Evolutionary conservation across 768 basidiomycete species (phyloP), one percentile per base, ranked within the genome.

Genomic region (Psilocybe subaeruginosa): DNA sequence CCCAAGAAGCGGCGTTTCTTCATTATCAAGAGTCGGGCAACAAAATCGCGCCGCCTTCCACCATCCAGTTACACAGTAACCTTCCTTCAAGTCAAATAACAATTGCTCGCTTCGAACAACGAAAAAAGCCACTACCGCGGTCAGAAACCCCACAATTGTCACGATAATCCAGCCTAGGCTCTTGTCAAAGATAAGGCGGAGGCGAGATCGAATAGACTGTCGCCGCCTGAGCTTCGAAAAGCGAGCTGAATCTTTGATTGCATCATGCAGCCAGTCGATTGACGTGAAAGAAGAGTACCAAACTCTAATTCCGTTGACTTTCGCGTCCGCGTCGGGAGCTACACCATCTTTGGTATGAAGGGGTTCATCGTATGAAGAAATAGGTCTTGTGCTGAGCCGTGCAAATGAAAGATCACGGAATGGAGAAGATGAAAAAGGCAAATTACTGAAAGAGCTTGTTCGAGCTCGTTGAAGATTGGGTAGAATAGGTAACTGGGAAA

Each of bases 201-300:
- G 63, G 39, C 81, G 84, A 1, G 92, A 88, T 17, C 91, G 85
- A 35, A 88, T 16, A 1, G 95, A 92, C 66, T 85, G 88, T 59
- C 87, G 84, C 52, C 78, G 82, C 56, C 80, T 83, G 16, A 97
- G 80, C 53, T 85, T 82, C 35, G 89, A 84, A 64, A 91, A 89
- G 30, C 95, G 90, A 7, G 85, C 84, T 0, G 94, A 93, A 70
- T 97, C 94, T 74, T 97, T 96, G 78, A 98, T 93, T 43, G 93
- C 85, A 77, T 98, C 97, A 68, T 98, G 97, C 56, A 98, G 79
- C 97, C 96, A 98, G 74, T 98, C 95, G 59, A 97, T 90, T 17
- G 92, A 94, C 0, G 92, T 88, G 77, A 89, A 97, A 2, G 91
- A 92, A 9, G 90, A 88, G 73, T 94, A 95, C 93, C 90, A 92